These are phyloP conservation scores for Arachis monticola DNA, from an alignment of 331 rosid species.

Conservation along the genomic window DNA sequence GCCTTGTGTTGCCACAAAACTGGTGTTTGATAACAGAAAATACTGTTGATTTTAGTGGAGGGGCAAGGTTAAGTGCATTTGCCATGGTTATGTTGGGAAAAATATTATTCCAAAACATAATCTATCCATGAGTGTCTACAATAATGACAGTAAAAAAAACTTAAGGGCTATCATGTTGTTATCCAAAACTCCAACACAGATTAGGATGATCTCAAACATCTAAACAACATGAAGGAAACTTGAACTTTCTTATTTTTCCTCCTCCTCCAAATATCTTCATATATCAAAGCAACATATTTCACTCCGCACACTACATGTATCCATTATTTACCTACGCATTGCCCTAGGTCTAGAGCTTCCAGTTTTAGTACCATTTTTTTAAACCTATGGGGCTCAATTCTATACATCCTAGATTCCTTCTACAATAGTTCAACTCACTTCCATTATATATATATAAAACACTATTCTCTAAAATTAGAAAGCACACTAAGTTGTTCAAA, in stretches of 20 bases:
- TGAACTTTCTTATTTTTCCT: not conserved
- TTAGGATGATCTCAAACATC: slow-evolving; percentile 15
- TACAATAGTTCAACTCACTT: slow-evolving; percentile 14
- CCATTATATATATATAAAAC: not conserved
- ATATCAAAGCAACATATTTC: not conserved
- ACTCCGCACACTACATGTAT: not conserved
- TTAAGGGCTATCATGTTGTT: not conserved
- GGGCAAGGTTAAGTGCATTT: not conserved
- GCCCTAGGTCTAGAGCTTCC: slow-evolving; percentile 4
- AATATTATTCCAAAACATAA: not conserved
- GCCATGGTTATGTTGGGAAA: not conserved
- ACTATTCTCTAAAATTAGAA: slow-evolving; percentile 7
- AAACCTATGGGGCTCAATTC: slow-evolving; percentile 26
- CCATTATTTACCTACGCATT: slow-evolving; percentile 8
- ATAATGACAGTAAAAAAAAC: not conserved
- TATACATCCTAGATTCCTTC: slow-evolving; percentile 8
- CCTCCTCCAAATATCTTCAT: not conserved
- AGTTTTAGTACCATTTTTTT: slow-evolving; percentile 23
- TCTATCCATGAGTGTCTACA: slow-evolving; percentile 2
- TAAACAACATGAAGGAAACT: slow-evolving; percentile 16
- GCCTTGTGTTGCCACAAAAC: not conserved
- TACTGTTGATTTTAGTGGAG: not conserved
- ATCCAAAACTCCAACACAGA: slow-evolving; percentile 26
- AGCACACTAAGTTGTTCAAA: not conserved
- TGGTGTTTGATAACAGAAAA: not conserved